Conservation (phyloP, 805 yeast genomes). For the Wickerhamiella kazuoi region DNA sequence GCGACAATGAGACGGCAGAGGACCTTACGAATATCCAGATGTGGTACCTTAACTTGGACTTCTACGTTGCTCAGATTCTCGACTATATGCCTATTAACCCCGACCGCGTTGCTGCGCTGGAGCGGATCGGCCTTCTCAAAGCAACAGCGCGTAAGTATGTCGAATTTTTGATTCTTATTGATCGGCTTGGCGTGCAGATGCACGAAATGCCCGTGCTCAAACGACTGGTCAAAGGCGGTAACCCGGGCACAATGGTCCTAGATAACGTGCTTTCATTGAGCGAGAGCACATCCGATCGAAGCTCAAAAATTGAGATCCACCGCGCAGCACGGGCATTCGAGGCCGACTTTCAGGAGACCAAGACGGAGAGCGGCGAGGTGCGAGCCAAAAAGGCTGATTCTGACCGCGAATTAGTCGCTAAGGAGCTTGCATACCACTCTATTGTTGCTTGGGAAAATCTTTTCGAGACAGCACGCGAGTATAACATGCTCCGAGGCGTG, state of each 20-base stretch:
- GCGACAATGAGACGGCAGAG: conserved; percentile 50
- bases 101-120: conserved; percentile 6
- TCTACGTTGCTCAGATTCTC: conserved; percentile 31
- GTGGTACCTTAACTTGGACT: conserved; percentile 42
- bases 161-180: conserved; percentile 13
- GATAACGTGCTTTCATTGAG: neutral
- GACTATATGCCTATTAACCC: conserved; percentile 17
- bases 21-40: conserved; percentile 52
- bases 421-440: neutral
- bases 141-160: conserved; percentile 12
- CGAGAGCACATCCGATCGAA: neutral
- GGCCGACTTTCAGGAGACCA: neutral
- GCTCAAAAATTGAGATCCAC: neutral
- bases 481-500: neutral
- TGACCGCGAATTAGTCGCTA: neutral
- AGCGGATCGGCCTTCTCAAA: conserved; percentile 10
- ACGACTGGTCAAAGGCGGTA: neutral
- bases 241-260: neutral
- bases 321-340: neutral
- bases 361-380: neutral
- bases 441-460: neutral
- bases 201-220: neutral
- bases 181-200: conserved; percentile 11
- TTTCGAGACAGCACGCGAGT: neutral
- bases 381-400: neutral